Evolutionary conservation across 805 yeast genomes (phyloP).

Genomic region (Wickerhamiella shivajii): DNA sequence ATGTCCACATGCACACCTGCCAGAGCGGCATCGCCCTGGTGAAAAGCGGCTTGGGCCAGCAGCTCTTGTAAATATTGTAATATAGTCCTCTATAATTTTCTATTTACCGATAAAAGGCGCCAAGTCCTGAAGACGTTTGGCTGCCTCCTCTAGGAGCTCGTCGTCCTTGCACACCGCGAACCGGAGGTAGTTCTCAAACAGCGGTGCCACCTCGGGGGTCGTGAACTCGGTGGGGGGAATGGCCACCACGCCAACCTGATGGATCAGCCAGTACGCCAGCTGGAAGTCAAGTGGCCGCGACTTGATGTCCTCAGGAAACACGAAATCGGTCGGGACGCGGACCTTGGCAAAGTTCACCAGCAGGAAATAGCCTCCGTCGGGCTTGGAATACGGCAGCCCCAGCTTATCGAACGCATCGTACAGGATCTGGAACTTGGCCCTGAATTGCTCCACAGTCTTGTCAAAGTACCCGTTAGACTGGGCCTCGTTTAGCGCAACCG

Average conservation of each 20-base stretch:
- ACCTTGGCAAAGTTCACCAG: conserved; percentile 77
- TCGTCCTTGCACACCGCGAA: conserved; percentile 97
- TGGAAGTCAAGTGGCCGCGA: conserved; percentile 71
- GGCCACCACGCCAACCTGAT: conserved; percentile 85
- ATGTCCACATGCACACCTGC: conserved; percentile 72
- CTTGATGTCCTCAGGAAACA: conserved; percentile 54
- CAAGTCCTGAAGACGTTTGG: conserved; percentile 51
- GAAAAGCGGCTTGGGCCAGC: conserved; percentile 89
- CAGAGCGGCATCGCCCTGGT: conserved; percentile 83
- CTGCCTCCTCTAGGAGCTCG: conserved; percentile 65
- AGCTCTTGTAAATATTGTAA: conserved; percentile 51
- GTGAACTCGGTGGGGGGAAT: conserved; percentile 97
- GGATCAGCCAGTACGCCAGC: conserved; percentile 83
- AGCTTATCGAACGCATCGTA: conserved; percentile 71
- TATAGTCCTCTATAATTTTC: not conserved
- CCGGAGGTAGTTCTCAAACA: conserved; percentile 73
- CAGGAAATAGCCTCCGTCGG: conserved; percentile 90
- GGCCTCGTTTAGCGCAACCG: conserved; percentile 58
- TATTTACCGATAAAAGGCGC: conserved; percentile 39
- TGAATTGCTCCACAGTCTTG: conserved; percentile 51
- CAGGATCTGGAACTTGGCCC: conserved; percentile 57
- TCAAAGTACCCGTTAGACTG: conserved; percentile 50
- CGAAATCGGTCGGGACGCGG: conserved; percentile 58
- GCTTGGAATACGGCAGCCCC: conserved; percentile 73
- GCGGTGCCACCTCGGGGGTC: conserved; percentile 49